Conservation (phyloP, 2,329 filamentous ascomycete species). For the Alternaria brassicicola region DNA sequence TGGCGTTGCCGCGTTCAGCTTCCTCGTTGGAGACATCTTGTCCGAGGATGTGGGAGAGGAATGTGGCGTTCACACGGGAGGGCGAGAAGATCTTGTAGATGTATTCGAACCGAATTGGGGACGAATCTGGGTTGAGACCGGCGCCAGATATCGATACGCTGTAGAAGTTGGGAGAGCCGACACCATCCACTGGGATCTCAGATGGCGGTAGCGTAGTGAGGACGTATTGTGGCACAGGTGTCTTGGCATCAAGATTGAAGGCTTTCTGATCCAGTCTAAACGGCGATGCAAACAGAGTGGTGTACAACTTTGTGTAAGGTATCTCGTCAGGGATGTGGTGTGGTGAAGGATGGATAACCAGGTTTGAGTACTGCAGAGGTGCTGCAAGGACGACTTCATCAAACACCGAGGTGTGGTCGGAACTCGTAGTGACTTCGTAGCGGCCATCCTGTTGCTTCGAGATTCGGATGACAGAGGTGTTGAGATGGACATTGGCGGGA, state of each 20-base stretch:
- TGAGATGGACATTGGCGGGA: conserved; percentile 64
- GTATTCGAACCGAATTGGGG: conserved; percentile 54
- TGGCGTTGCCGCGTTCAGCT: conserved; percentile 40
- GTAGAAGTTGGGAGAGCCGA: conserved; percentile 80
- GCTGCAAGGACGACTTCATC: conserved; percentile 83
- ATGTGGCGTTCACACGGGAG: conserved; percentile 52
- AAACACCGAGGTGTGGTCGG: conserved; percentile 54
- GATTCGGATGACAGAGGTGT: conserved; percentile 71
- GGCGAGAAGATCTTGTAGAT: conserved; percentile 73
- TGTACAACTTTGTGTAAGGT: conserved; percentile 86
- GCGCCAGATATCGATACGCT: conserved; percentile 77
- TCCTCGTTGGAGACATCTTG: conserved; percentile 37
- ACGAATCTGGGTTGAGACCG: conserved; percentile 62
- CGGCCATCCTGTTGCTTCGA: conserved; percentile 44
- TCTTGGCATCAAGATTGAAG: conserved; percentile 69
- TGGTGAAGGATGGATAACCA: conserved; percentile 58
- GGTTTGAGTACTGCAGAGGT: conserved; percentile 80
- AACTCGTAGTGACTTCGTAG: conserved; percentile 52
- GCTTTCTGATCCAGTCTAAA: conserved; percentile 71
- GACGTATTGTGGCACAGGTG: conserved; percentile 71
- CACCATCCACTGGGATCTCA: conserved; percentile 57
- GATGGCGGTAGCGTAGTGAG: conserved; percentile 78
- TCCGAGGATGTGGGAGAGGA: conserved; percentile 58
- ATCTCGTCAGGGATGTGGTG: conserved; percentile 70
- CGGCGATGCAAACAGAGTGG: conserved; percentile 85